These are phyloP conservation scores for Aspergillus calidoustus DNA, from an alignment of 2,329 filamentous ascomycete genomes.

Conservation along the genomic window DNA sequence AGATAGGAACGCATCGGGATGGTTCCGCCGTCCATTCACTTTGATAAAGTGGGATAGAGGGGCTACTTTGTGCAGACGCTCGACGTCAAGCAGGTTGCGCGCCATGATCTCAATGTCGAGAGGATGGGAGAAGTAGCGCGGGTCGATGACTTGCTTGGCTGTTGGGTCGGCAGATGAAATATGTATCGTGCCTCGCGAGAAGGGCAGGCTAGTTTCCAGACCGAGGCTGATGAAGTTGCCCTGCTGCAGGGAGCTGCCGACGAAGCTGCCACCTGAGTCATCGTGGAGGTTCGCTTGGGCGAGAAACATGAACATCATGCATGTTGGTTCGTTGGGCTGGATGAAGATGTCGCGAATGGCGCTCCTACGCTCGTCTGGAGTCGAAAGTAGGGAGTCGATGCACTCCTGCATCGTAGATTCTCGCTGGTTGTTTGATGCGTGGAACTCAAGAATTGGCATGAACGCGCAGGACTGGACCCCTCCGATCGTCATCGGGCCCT, in stretches of 20 bases:
- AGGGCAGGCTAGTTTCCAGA: conserved; percentile 32
- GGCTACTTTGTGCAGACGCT: conserved; percentile 35
- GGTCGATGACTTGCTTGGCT: conserved; percentile 47
- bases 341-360: background rate
- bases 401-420: background rate
- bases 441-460: background rate
- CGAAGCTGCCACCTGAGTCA: background rate
- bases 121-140: conserved; percentile 51
- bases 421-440: background rate
- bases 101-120: conserved; percentile 49
- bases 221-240: conserved; percentile 27
- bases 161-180: conserved; percentile 43
- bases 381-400: background rate
- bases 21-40: conserved; percentile 29
- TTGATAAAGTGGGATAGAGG: conserved; percentile 41
- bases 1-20: conserved; percentile 5
- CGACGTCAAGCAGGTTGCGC: conserved; percentile 39
- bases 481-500: background rate
- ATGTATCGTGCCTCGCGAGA: conserved; percentile 42
- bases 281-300: conserved; percentile 17
- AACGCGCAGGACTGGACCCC: background rate
- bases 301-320: background rate
- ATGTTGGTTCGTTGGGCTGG: background rate
- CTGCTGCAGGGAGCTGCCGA: conserved; percentile 5
- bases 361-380: background rate